A percentile compares a stretch with the other conserved stretches of the same genome.
phyloP scores from a whole-genome alignment of 805 yeast genomes.

The Metschnikowia bowlesiae region DNA sequence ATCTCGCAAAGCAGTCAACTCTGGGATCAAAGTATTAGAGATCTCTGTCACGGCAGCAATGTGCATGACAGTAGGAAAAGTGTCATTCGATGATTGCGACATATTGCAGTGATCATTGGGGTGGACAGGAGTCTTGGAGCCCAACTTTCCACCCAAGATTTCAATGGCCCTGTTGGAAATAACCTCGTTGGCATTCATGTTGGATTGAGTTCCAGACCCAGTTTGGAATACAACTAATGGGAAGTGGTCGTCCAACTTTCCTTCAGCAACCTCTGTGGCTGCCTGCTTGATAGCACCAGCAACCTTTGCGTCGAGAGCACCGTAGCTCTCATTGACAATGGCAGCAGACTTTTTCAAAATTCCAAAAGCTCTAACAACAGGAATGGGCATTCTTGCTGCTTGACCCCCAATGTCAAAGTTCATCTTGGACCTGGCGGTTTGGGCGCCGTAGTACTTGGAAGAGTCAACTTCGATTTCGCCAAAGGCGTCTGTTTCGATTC shows the following conservation, averaged over 20 bases:
- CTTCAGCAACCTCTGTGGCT: slow-evolving; percentile 91
- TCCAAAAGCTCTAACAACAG: slow-evolving; percentile 89
- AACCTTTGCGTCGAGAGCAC: slow-evolving; percentile 75
- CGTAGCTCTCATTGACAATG: slow-evolving; percentile 76
- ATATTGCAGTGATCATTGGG: slow-evolving; percentile 98
- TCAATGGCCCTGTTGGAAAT: slow-evolving; percentile 98
- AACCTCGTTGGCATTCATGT: slow-evolving; percentile 99
- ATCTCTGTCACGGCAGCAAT: slow-evolving; percentile 96
- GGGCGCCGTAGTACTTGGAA: slow-evolving; percentile 96
- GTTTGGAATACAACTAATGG: slow-evolving; percentile 99
- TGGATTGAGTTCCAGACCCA: slow-evolving; percentile 97
- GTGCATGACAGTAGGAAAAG: slow-evolving; percentile 99
- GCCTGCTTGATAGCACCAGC: slow-evolving; percentile 86
- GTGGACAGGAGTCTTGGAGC: slow-evolving; percentile 92
- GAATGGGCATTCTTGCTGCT: slow-evolving; percentile 86
- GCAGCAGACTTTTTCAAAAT: slow-evolving; percentile 93
- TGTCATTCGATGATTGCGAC: slow-evolving; percentile 98
- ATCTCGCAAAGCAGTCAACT: slow-evolving; percentile 69
- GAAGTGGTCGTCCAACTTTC: slow-evolving; percentile 89
- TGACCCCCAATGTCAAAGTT: slow-evolving; percentile 96
- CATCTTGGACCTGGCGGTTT: slow-evolving; percentile 87
- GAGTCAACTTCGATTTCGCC: slow-evolving; percentile 92
- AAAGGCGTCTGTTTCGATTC: slow-evolving; percentile 92
- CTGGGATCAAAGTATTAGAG: slow-evolving; percentile 69
- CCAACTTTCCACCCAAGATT: slow-evolving; percentile 84